Evolutionary conservation across 805 yeast genomes (phyloP), one percentile per base, ranked within the genome.

Genomic region (Lachancea nothofagi): DNA sequence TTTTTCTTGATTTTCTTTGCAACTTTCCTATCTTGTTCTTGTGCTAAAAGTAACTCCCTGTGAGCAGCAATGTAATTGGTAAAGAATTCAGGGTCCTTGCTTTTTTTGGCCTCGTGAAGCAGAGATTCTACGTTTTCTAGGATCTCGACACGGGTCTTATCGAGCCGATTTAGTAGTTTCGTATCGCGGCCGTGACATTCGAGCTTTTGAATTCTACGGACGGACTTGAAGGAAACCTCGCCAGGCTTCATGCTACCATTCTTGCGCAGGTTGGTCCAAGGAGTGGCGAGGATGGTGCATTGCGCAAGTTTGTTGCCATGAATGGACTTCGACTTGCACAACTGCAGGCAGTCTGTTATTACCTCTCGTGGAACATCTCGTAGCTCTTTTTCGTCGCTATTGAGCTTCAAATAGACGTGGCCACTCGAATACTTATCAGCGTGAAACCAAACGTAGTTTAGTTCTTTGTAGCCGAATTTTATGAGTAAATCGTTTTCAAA

Each of bases 401-500:
- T 64, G 15, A 80, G 59, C 41, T 85, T 72, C 20, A 83, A 62
- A 51, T 85, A 85, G 7, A 85, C 71, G 55, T 85, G 95, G 0
- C 89, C 93, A 31, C 87, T 78, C 3, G 87, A 79, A 34, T 77
- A 66, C 47, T 79, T 80, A 48, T 82, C 89, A 6, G 81, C 87
- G 58, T 83, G 94, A 53, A 85, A 84, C 90, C 94, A 84, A 3
- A 82, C 64, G 22, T 52, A 50, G 23, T 54, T 50, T 55, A 83
- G 80, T 42, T 73, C 74, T 19, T 77, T 78, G 45, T 74, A 71
- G 1, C 89, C 84, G 49, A 75, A 72, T 54, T 76, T 77, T 41
- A 84, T 74, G 38, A 78, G 56, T 18, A 64, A 59, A 49, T 76
- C 82, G 48, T 78, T 84, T 61, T 85, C 94, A 38, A 70, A 67